Conservation (phyloP, 2,329 filamentous ascomycete species). For the Septoria petroselini region DNA sequence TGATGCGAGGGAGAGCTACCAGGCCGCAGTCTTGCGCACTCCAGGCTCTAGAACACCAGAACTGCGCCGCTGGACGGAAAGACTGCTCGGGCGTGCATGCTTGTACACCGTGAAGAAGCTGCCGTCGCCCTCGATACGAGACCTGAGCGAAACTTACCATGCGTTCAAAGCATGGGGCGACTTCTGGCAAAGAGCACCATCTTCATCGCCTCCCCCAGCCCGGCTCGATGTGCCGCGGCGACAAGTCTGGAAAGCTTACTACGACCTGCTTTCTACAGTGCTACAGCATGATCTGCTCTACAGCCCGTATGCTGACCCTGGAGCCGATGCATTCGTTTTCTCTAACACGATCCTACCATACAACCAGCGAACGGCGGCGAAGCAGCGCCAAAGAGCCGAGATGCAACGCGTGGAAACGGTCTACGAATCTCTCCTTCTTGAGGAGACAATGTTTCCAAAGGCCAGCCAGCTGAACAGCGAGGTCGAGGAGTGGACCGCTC, state of each 20-base stretch:
- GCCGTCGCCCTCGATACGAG: constrained; percentile 22
- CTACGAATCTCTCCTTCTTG: constrained; percentile 75
- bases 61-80: constrained; percentile 36
- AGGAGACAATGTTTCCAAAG: constrained; percentile 77
- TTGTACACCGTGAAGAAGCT: constrained; percentile 30
- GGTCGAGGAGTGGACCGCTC: constrained; percentile 76
- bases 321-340: constrained; percentile 42
- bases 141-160: constrained; percentile 28
- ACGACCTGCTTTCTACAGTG: constrained; percentile 72
- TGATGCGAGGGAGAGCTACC: constrained; percentile 29
- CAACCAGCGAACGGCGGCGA: constrained; percentile 31
- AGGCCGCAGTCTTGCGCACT: constrained; percentile 23
- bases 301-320: constrained; percentile 27
- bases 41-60: constrained; percentile 34
- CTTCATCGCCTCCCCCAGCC: constrained; percentile 38
- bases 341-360: constrained; percentile 31
- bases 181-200: constrained; percentile 55
- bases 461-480: constrained; percentile 75
- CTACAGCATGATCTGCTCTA: constrained; percentile 65
- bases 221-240: constrained; percentile 50
- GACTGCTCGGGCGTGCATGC: constrained; percentile 34
- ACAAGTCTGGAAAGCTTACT: constrained; percentile 81
- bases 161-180: constrained; percentile 62
- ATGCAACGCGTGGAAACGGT: constrained; percentile 73
- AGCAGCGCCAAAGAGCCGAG: constrained; percentile 63